Evolutionary conservation across 208 protist genomes (phyloP).

Genomic region (Paratrypanosoma confusum): DNA sequence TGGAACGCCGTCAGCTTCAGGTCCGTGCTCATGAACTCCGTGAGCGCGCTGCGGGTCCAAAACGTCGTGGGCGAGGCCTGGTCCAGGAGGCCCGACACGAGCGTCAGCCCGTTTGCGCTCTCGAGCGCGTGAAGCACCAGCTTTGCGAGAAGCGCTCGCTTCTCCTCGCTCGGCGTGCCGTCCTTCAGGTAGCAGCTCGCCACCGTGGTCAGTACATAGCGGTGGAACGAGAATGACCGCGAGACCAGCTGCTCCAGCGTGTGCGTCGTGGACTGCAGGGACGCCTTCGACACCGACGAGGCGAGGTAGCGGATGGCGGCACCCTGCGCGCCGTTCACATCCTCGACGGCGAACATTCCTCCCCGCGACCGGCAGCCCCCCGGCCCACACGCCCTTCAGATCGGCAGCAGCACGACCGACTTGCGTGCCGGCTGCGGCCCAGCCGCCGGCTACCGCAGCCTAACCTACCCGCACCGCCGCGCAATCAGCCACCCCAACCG

Average conservation of each 20-base stretch:
- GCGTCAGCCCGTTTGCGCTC: conserved; percentile 49
- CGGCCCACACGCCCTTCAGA: too few species aligned
- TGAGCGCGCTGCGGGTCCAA: conserved; percentile 39
- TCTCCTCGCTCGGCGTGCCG: conserved; percentile 16
- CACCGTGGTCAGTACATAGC: conserved; percentile 38
- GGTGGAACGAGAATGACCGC: conserved; percentile 38
- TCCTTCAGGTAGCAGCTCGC: conserved; percentile 17
- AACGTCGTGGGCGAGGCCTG: conserved; percentile 18
- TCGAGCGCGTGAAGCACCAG: conserved; percentile 52
- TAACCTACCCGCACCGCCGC: too few species aligned
- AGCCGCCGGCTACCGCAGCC: too few species aligned
- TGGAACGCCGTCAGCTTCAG: conserved; percentile 54
- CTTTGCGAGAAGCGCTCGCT: conserved; percentile 25
- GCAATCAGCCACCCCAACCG: too few species aligned
- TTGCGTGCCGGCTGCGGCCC: too few species aligned
- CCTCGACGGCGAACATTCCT: too few species aligned
- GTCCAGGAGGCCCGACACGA: conserved; percentile 41
- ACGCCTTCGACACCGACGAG: conserved; percentile 54
- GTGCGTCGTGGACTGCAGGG: conserved; percentile 52
- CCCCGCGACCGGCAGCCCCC: too few species aligned
- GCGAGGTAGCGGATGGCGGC: conserved; percentile 67
- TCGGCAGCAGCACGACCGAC: too few species aligned
- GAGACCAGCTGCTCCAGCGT: conserved; percentile 53
- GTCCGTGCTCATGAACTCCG: conserved; percentile 34
- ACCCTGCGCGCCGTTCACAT: conserved; percentile 52